Base-by-base conservation (phyloP, 768 basidiomycete genomes). In the Cubamyces sp. region DNA sequence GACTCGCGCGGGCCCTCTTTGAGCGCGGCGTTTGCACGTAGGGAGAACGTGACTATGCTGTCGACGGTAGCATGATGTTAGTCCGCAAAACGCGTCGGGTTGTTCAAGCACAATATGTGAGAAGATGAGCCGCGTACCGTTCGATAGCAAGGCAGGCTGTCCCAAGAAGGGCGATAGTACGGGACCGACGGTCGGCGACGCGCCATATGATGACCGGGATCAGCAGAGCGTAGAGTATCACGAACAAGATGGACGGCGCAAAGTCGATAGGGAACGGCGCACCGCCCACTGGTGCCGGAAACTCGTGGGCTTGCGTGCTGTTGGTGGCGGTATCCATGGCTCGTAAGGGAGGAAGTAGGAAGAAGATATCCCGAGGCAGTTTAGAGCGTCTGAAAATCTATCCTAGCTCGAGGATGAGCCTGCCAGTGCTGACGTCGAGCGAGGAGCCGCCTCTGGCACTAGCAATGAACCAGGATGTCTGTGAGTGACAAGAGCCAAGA, bases 231-330 rank as follows among this genome's bases (percentile, higher is more conserved):
- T 69, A 71, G 5, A 62, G 50, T 5, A 62, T 34, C 3, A 66
- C 47, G 60, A 73, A 71, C 12, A 73, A 15, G 43, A 71, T 66
- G 15, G 69, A 69, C 8, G 72, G 72, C 8, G 51, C 68, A 45
- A 69, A 66, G 57, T 73, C 72, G 23, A 53, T 3, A 2, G 28
- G 34, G 37, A 49, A 16, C 3, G 61, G 61, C 3, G 37, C 56
- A 4, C 61, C 61, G 21, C 61, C 61, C 8, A 63, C 26, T 3
- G 55, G 56, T 16, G 61, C 19, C 18, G 61, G 61, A n/a, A 61
- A 56, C 6, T 39, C 25, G 30, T 47, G 1, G 55, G 16, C 15
- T 47, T 34, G 30, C 21, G 39, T 30, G 45, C 30, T 30, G 45
- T 55, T 3, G 54, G 8, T 11, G 9, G 11, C 34, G 4, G 34